phyloP scores from a whole-genome alignment of 2,329 filamentous ascomycete genomes.

The Hypocrella siamensis region DNA sequence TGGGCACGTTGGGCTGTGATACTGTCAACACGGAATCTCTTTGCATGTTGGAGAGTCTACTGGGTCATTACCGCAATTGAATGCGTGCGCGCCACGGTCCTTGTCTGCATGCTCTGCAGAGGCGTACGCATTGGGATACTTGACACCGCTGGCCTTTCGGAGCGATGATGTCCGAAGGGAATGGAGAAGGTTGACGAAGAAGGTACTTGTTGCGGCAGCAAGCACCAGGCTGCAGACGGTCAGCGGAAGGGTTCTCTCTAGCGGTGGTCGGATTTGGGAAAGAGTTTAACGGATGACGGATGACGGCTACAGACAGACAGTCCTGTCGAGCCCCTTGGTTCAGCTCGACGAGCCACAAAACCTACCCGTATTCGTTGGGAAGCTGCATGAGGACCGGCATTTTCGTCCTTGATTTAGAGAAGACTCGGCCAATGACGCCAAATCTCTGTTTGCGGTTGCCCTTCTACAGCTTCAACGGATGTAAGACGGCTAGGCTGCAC shows the following conservation, averaged over 20 bases:
- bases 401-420: slow-evolving; percentile 6
- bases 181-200: slow-evolving; percentile 43
- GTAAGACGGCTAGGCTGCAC: no score
- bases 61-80: slow-evolving; percentile 41
- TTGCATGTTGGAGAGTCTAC: neutral
- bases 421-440: neutral
- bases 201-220: slow-evolving; percentile 36
- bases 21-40: neutral
- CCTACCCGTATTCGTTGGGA: slow-evolving; percentile 36
- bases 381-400: slow-evolving; percentile 29
- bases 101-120: slow-evolving; percentile 35
- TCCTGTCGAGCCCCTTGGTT: neutral
- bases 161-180: slow-evolving; percentile 25
- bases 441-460: neutral
- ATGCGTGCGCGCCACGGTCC: slow-evolving; percentile 35
- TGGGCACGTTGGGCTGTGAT: slow-evolving; percentile 41
- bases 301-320: neutral
- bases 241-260: neutral
- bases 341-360: neutral
- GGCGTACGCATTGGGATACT: slow-evolving; percentile 44
- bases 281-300: neutral
- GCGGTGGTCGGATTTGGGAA: neutral
- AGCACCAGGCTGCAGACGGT: slow-evolving; percentile 40
- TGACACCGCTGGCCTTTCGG: slow-evolving; percentile 36
- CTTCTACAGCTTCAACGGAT: no score